Conservation (phyloP, 768 basidiomycete genomes). For the Termitomyces bulborhizus region DNA sequence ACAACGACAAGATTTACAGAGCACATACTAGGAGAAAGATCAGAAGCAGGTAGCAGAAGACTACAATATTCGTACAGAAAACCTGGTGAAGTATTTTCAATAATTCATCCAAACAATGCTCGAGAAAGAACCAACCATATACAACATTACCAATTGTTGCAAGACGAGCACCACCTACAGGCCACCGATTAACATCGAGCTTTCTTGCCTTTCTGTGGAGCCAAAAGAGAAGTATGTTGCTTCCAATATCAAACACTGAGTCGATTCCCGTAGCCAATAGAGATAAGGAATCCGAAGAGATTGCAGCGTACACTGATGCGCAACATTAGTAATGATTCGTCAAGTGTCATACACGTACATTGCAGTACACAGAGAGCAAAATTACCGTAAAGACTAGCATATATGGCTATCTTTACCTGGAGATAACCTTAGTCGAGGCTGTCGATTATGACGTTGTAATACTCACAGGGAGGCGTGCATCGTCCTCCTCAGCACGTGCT, state of each 20-base stretch:
- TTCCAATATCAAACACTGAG: conserved; percentile 78
- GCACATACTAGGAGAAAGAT: conserved; percentile 57
- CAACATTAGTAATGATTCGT: conserved; percentile 3
- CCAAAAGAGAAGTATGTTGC: conserved; percentile 76
- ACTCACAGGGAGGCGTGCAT: conserved; percentile 60
- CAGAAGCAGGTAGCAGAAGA: neutral
- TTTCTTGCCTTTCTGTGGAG: conserved; percentile 65
- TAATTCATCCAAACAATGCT: neutral
- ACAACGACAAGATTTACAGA: conserved; percentile 88
- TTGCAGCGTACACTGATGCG: conserved; percentile 80
- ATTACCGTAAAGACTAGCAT: conserved; percentile 78
- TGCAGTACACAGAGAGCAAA: conserved; percentile 66
- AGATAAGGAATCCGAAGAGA: conserved; percentile 77
- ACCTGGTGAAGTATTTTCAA: conserved; percentile 27
- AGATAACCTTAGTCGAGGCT: neutral
- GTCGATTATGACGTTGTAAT: neutral
- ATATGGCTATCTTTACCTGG: conserved; percentile 85
- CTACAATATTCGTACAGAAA: conserved; percentile 30
- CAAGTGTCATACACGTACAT: conserved; percentile 32
- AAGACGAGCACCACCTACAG: conserved; percentile 83
- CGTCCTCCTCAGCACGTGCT: conserved; percentile 64
- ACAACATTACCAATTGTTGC: conserved; percentile 88
- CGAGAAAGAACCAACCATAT: conserved; percentile 47
- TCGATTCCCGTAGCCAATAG: conserved; percentile 89
- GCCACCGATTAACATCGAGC: conserved; percentile 85